These are phyloP conservation scores for Noccaea caerulescens DNA, from an alignment of 345 rosid genomes.

Conservation along the genomic window DNA sequence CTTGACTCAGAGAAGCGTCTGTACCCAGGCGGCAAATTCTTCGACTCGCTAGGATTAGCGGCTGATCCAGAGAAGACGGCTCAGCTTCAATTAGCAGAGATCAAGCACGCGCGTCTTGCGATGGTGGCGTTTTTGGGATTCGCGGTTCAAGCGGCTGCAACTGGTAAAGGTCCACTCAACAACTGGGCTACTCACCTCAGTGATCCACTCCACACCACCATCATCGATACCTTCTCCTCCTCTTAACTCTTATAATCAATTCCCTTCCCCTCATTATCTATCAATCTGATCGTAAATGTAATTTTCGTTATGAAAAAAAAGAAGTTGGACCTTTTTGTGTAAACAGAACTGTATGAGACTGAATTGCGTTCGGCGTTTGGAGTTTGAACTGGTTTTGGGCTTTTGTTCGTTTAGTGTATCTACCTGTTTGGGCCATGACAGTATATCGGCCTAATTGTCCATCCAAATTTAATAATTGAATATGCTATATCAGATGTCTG, in stretches of 20 bases:
- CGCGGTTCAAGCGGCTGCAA: conserved; percentile 88
- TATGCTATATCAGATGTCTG: too few relatives aligned
- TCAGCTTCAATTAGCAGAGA: conserved; percentile 90
- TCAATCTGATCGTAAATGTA: conserved; percentile 9
- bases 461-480: neutral
- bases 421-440: conserved; percentile 4
- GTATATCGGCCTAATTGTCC: neutral
- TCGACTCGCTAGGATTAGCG: conserved; percentile 88
- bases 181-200: conserved; percentile 99
- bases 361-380: conserved; percentile 11
- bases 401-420: neutral
- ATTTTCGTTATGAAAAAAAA: neutral
- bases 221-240: conserved; percentile 75
- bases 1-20: conserved; percentile 90
- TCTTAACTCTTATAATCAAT: conserved; percentile 24
- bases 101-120: conserved; percentile 98
- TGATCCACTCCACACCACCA: conserved; percentile 99
- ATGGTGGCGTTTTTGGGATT: conserved; percentile 92
- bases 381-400: conserved; percentile 14
- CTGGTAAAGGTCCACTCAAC: conserved; percentile 92
- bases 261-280: neutral
- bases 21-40: conserved; percentile 85
- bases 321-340: neutral
- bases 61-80: conserved; percentile 91
- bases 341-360: conserved; percentile 15